Conservation (phyloP, 2,329 filamentous ascomycete genomes). For the Phyllosticta capitalensis region DNA sequence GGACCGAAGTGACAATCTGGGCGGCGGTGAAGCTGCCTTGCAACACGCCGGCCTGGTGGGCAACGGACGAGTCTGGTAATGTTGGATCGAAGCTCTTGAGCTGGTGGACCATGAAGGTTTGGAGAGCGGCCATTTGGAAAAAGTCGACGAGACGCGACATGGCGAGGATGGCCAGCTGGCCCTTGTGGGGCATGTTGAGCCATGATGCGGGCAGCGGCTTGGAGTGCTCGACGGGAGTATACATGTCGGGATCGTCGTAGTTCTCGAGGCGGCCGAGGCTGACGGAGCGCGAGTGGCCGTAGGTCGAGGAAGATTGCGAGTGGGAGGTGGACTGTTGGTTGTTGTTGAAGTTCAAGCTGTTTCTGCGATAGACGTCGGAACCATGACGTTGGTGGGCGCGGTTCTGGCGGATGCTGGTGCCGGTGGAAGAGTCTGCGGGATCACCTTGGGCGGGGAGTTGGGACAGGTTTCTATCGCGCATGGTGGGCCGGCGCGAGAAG, state of each 20-base stretch:
- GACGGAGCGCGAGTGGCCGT: conserved; percentile 6
- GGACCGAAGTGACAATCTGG: conserved; percentile 33
- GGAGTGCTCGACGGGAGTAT: conserved; percentile 7
- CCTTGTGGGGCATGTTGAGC: conserved; percentile 32
- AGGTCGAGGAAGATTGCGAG: background rate
- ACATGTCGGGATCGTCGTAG: conserved; percentile 4
- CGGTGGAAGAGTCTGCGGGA: conserved; percentile 10
- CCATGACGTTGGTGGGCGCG: conserved; percentile 10
- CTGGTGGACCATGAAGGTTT: conserved; percentile 37
- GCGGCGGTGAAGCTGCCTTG: conserved; percentile 34
- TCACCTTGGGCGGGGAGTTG: conserved; percentile 7
- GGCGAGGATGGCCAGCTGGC: conserved; percentile 31
- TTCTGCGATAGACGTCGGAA: background rate
- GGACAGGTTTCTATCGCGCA: conserved; percentile 9
- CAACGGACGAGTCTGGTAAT: conserved; percentile 39
- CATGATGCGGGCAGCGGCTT: conserved; percentile 22
- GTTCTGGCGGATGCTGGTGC: conserved; percentile 7
- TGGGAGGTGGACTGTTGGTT: background rate
- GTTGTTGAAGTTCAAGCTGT: background rate
- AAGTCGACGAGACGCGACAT: conserved; percentile 35
- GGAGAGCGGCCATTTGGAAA: conserved; percentile 35
- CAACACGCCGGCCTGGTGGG: conserved; percentile 33
- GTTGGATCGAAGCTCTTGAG: conserved; percentile 31
- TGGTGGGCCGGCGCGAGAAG: conserved; percentile 1
- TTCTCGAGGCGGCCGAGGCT: conserved; percentile 9